Percentiles rank a stretch among this genome's conserved stretches.
phyloP scores from a whole-genome alignment of 805 yeast genomes.

The Ogataea haglerorum region DNA sequence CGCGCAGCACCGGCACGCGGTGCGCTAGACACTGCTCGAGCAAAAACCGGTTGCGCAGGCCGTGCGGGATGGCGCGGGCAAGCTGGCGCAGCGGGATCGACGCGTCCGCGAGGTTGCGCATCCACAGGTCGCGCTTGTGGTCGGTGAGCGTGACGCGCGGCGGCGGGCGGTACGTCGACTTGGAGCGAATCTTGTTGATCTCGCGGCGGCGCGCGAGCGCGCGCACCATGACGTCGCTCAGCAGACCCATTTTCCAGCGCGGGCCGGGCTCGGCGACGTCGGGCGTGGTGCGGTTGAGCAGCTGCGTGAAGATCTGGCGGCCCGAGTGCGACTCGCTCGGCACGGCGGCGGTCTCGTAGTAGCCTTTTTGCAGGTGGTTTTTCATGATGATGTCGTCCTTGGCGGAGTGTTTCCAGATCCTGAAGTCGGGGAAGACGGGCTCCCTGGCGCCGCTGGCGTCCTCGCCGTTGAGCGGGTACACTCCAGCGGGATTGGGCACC shows the following conservation, averaged over 20 bases:
- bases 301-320: slow-evolving; percentile 48
- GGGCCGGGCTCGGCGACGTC: slow-evolving; percentile 13
- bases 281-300: slow-evolving; percentile 22
- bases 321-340: slow-evolving; percentile 70
- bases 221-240: slow-evolving; percentile 48
- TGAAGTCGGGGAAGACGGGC: slow-evolving; percentile 60
- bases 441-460: slow-evolving; percentile 12
- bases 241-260: slow-evolving; percentile 32
- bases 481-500: slow-evolving; percentile 28
- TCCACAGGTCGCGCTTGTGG: slow-evolving; percentile 81
- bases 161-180: slow-evolving; percentile 69
- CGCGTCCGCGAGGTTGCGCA: slow-evolving; percentile 71
- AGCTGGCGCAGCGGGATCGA: slow-evolving; percentile 62
- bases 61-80: slow-evolving; percentile 85
- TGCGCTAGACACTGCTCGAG: slow-evolving; percentile 70
- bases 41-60: slow-evolving; percentile 68
- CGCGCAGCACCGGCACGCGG: slow-evolving; percentile 72
- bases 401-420: slow-evolving; percentile 62
- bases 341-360: slow-evolving; percentile 58
- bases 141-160: slow-evolving; percentile 90
- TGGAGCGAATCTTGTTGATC: slow-evolving; percentile 43
- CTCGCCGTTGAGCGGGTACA: slow-evolving; percentile 31
- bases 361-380: slow-evolving; percentile 66
- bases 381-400: slow-evolving; percentile 54
- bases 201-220: slow-evolving; percentile 47